A percentile compares a stretch with the other conserved stretches of the same genome.
Conservation (phyloP, 352 stramenopile genomes). For the Globisporangium cederbergense region DNA sequence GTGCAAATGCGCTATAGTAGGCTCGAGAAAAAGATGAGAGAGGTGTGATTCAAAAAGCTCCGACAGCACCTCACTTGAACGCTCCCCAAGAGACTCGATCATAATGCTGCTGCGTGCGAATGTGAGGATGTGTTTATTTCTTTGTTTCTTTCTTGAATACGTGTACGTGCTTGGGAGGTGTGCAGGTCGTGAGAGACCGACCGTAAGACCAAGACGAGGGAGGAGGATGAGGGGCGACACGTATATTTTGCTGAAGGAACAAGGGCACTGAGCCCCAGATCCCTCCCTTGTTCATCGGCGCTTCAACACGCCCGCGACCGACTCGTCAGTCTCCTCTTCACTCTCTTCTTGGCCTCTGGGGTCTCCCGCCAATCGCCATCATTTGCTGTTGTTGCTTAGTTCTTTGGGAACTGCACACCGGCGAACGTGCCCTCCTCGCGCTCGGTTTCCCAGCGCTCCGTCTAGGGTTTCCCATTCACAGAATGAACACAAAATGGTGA, state of each 20-base stretch:
- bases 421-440: conserved; percentile 82
- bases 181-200: background rate
- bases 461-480: conserved; percentile 21
- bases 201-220: background rate
- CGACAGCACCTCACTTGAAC: background rate
- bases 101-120: background rate
- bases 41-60: background rate
- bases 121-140: background rate
- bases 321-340: background rate
- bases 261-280: background rate
- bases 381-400: conserved; percentile 23
- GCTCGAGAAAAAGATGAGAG: background rate
- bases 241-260: conserved; percentile 7
- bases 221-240: background rate
- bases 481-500: background rate
- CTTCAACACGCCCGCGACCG: background rate
- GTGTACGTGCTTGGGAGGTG: conserved; percentile 1
- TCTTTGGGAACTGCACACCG: conserved; percentile 76
- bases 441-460: conserved; percentile 81
- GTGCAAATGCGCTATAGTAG: background rate
- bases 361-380: background rate
- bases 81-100: background rate
- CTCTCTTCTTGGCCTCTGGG: background rate
- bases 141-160: conserved; percentile 2
- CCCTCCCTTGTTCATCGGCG: background rate